Evolutionary conservation across 2,329 filamentous ascomycete genomes (phyloP).

Genomic region (Fusarium sp.): DNA sequence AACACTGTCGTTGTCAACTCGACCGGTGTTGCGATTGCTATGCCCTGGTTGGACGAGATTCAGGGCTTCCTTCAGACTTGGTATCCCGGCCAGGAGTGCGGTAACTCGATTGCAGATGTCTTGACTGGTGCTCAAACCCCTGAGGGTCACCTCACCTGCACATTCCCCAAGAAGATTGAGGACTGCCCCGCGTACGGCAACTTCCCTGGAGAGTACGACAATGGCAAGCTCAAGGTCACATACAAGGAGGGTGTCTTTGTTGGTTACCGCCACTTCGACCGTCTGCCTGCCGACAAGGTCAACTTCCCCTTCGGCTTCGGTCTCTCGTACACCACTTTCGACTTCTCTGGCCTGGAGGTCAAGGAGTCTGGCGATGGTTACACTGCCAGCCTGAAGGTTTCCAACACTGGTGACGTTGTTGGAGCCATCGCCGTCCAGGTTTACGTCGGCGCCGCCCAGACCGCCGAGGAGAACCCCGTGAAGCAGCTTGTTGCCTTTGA

Average conservation of each 20-base stretch:
- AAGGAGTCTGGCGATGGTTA: slow-evolving; percentile 48
- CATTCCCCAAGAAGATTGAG: slow-evolving; percentile 69
- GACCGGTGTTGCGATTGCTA: slow-evolving; percentile 71
- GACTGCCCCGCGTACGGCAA: slow-evolving; percentile 76
- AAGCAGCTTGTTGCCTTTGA: slow-evolving; percentile 78
- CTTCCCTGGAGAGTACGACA: slow-evolving; percentile 60
- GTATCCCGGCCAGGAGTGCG: slow-evolving; percentile 77
- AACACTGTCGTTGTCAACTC: slow-evolving; percentile 73
- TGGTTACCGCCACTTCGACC: slow-evolving; percentile 77
- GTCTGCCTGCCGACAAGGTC: slow-evolving; percentile 63
- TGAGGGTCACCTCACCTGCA: slow-evolving; percentile 72
- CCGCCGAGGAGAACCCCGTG: slow-evolving; percentile 35
- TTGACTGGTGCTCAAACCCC: slow-evolving; percentile 74
- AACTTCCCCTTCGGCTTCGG: slow-evolving; percentile 76
- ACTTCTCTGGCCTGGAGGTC: slow-evolving; percentile 70
- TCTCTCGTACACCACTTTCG: slow-evolving; percentile 53
- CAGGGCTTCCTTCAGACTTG: slow-evolving; percentile 74
- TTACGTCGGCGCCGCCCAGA: slow-evolving; percentile 53
- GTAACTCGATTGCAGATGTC: slow-evolving; percentile 75
- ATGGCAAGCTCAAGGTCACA: slow-evolving; percentile 65
- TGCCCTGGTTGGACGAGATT: slow-evolving; percentile 67
- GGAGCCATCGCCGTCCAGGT: slow-evolving; percentile 68
- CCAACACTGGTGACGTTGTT: slow-evolving; percentile 66
- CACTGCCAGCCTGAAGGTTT: slow-evolving; percentile 62
- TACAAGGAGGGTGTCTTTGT: slow-evolving; percentile 79